Evolutionary conservation across 139 green algal genomes (phyloP).

Genomic region (Edaphochlamys debaryana): DNA sequence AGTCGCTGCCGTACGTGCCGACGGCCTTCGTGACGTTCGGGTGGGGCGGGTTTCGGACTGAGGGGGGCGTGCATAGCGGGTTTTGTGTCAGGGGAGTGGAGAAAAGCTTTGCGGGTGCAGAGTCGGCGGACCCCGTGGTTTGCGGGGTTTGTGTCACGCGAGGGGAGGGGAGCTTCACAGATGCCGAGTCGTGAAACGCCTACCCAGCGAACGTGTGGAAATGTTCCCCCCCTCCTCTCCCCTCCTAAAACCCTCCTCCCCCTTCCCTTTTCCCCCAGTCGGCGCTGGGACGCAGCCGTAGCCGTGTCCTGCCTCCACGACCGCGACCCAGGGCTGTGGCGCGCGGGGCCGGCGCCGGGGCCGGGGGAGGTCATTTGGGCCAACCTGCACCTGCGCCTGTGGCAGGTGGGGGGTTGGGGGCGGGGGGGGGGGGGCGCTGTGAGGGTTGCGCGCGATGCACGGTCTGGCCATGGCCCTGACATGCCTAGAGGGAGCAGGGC

Average conservation of each 20-base stretch:
- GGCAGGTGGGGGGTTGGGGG: slow-evolving; percentile 40
- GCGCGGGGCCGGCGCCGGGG: slow-evolving; percentile 45
- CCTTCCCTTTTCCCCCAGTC: slow-evolving; percentile 9
- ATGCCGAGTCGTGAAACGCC: no score
- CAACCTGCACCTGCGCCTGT: slow-evolving; percentile 57
- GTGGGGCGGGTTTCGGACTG: slow-evolving; percentile 23
- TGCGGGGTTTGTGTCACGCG: no score
- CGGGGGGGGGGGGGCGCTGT: no score
- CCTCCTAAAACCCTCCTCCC: background rate
- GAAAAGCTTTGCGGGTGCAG: no score
- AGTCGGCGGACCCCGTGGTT: no score
- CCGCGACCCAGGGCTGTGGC: slow-evolving; percentile 68
- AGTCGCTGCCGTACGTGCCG: slow-evolving; percentile 21
- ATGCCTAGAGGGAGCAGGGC: no score
- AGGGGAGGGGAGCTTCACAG: no score
- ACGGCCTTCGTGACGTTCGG: slow-evolving; percentile 75
- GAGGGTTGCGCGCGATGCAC: no score
- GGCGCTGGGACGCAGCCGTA: slow-evolving; percentile 50
- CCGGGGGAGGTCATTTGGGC: slow-evolving; percentile 64
- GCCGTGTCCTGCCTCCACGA: slow-evolving; percentile 64
- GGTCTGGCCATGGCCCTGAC: no score
- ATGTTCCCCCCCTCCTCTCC: background rate
- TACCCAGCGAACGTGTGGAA: no score
- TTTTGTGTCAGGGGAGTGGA: no score
- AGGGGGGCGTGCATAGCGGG: background rate